These are phyloP conservation scores for Suhomyces maxii DNA, from an alignment of 1,139 yeast genomes.

Conservation along the genomic window DNA sequence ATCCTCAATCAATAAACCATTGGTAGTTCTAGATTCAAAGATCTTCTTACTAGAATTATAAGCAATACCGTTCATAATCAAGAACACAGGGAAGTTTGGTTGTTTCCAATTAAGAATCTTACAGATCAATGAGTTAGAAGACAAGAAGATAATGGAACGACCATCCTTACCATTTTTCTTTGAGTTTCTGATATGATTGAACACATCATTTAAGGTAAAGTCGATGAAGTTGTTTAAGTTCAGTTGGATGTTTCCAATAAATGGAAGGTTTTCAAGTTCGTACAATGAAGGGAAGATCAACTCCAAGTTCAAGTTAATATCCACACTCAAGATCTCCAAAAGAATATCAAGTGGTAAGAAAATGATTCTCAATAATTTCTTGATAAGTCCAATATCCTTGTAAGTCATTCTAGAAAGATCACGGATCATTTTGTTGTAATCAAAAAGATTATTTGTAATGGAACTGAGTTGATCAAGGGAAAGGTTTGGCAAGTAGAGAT, in stretches of 20 bases:
- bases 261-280: slow-evolving; percentile 57
- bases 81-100: slow-evolving; percentile 94
- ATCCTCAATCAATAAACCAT: slow-evolving; percentile 39
- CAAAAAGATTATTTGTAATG: slow-evolving; percentile 44
- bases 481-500: slow-evolving; percentile 49
- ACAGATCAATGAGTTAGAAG: slow-evolving; percentile 85
- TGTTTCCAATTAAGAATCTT: slow-evolving; percentile 96
- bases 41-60: slow-evolving; percentile 28
- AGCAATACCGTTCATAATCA: slow-evolving; percentile 69
- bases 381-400: slow-evolving; percentile 37
- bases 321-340: slow-evolving; percentile 52
- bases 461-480: slow-evolving; percentile 44
- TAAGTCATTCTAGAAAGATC: slow-evolving; percentile 41
- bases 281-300: slow-evolving; percentile 77
- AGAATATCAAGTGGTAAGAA: slow-evolving; percentile 66
- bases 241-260: slow-evolving; percentile 48
- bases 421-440: slow-evolving; percentile 42
- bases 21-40: slow-evolving; percentile 45
- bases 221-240: slow-evolving; percentile 77
- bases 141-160: slow-evolving; percentile 76
- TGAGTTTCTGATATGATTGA: slow-evolving; percentile 69
- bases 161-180: slow-evolving; percentile 30
- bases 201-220: slow-evolving; percentile 65
- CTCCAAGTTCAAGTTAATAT: slow-evolving; percentile 72
- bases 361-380: slow-evolving; percentile 41